Conservation (phyloP, 768 basidiomycete species). For the Amanita muscaria region DNA sequence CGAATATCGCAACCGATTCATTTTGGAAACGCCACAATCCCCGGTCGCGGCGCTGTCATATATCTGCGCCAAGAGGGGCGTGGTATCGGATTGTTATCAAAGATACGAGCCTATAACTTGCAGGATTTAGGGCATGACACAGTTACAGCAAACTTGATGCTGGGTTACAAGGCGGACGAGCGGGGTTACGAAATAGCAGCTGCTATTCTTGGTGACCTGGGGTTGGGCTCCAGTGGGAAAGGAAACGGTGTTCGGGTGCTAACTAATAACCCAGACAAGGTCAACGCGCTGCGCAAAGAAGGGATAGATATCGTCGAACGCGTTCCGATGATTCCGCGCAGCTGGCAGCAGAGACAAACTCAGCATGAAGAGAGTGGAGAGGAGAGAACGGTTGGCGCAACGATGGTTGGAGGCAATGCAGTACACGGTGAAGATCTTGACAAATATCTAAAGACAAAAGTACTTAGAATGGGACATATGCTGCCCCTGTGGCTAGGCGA, state of each 20-base stretch:
- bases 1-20: constrained; percentile 69
- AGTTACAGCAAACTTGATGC: constrained; percentile 93
- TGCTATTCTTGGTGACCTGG: constrained; percentile 84
- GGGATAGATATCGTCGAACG: constrained; percentile 76
- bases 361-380: constrained; percentile 19
- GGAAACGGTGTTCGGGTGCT: constrained; percentile 63
- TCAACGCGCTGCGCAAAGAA: constrained; percentile 77
- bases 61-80: constrained; percentile 97
- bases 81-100: constrained; percentile 91
- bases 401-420: constrained; percentile 71
- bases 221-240: constrained; percentile 42
- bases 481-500: constrained; percentile 47
- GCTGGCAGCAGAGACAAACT: constrained; percentile 54
- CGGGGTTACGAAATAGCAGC: constrained; percentile 87
- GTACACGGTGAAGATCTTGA: constrained; percentile 83
- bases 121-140: constrained; percentile 98
- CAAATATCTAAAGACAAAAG: constrained; percentile 91
- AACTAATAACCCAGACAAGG: constrained; percentile 98
- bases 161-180: constrained; percentile 92
- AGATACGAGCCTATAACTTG: constrained; percentile 94
- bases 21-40: constrained; percentile 41
- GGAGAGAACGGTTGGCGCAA: constrained; percentile 51
- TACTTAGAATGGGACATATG: constrained; percentile 96
- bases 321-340: constrained; percentile 90
- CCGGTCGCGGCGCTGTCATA: constrained; percentile 86